phyloP scores from a whole-genome alignment of 169 alveolate species.

The Besnoitia besnoiti region DNA sequence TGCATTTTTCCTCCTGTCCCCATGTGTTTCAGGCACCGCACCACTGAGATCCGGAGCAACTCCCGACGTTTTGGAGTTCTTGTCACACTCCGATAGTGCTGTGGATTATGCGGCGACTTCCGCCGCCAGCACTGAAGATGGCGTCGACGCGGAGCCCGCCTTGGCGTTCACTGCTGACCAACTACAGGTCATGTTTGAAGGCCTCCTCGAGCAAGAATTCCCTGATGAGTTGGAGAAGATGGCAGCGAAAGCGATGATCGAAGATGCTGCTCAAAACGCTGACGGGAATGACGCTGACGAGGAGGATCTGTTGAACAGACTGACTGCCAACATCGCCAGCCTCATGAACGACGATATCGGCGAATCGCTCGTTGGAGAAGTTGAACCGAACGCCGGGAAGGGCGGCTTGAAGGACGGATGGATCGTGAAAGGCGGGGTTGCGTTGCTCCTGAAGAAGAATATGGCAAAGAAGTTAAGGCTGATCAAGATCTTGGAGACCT shows the following conservation, averaged over 20 bases:
- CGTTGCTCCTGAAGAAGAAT: not conserved
- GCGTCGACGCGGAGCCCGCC: not conserved
- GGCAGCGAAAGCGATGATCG: not conserved
- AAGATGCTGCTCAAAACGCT: not conserved
- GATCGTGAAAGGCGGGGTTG: not conserved
- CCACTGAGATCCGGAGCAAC: not conserved
- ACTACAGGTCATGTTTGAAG: not conserved
- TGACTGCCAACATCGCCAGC: not conserved
- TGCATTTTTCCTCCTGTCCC: not conserved
- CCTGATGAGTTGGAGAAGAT: slow-evolving; percentile 12
- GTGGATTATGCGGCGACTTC: not conserved
- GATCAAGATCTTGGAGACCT: not conserved
- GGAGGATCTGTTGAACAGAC: not conserved
- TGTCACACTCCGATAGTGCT: not conserved
- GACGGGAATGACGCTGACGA: not conserved
- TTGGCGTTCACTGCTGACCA: not conserved
- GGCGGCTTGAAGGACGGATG: no score
- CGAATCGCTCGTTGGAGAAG: not conserved
- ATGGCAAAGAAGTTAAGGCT: slow-evolving; percentile 23
- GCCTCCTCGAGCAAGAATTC: not conserved
- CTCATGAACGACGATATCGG: not conserved
- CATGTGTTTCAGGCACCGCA: not conserved
- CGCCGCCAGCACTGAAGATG: not conserved
- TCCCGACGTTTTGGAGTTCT: not conserved
- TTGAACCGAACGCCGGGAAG: not conserved